Evolutionary conservation across 2,329 filamentous ascomycete species (phyloP), one percentile per base, ranked within the genome.

Genomic region (Neoascochyta sp.): DNA sequence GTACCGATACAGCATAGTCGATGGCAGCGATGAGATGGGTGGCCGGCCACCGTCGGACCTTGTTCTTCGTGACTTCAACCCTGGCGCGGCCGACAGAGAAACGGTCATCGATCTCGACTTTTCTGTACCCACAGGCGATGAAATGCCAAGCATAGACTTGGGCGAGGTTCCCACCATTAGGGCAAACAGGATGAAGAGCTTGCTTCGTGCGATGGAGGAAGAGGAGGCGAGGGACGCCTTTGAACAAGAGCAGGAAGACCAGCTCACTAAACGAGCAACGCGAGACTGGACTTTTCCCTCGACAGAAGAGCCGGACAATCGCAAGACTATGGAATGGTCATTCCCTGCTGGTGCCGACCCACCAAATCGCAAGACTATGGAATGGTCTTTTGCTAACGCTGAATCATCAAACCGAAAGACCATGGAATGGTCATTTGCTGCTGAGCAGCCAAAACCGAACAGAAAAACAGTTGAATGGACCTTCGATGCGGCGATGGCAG

Each of bases 91-190:
- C 2, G 68, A 68, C 34, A 64, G 69, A 24, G 75, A 67, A 47
- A 71, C 68, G 9, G 61, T 71, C 36, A 76, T 79, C 33, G 75
- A 81, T 46, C 65, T 81, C 20, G 75, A 80, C 50, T 71, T 69
- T 22, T 74, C 72, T 11, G 67, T 56, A 27, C 57, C 61, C 3
- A 54, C 52, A 2, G 39, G 43, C 9, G 47, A 53, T 5, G 56
- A 59, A 12, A 41, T 57, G 7, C 60, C 60, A 2, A 61, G 63
- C 14, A 66, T 73, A 19, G 69, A 64, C 17, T 44, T 71, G 7
- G 65, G 69, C 7, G 67, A 70, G 25, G 69, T 73, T 5, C 67
- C 75, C 22, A 80, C 76, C 1, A 66, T 80, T 30, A 72, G 70
- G 36, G 75, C 76, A 10, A 75, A 71, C 34, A 65, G 71, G 23